Percentiles rank a stretch among this genome's conserved stretches.
These are phyloP conservation scores for Pseudogymnoascus sp. DNA, from an alignment of 2,329 filamentous ascomycete species.

Conservation along the genomic window DNA sequence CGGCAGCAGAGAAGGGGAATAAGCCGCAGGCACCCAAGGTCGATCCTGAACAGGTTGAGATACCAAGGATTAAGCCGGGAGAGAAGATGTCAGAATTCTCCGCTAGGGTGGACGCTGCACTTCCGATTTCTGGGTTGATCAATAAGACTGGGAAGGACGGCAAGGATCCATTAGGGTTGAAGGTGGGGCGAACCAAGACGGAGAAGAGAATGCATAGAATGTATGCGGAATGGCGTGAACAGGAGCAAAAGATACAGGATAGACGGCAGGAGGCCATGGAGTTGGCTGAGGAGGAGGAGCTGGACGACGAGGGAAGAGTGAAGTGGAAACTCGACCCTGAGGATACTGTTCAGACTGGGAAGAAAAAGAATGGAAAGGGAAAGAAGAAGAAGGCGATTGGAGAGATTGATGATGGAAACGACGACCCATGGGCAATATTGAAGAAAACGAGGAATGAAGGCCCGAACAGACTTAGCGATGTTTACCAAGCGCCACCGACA, in stretches of 20 bases:
- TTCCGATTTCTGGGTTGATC: slow-evolving; percentile 68
- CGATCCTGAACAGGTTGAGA: slow-evolving; percentile 28
- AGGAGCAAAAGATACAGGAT: slow-evolving; percentile 48
- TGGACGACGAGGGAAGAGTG: slow-evolving; percentile 26
- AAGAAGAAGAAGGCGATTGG: slow-evolving; percentile 38
- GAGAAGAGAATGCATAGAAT: slow-evolving; percentile 77
- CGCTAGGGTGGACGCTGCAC: slow-evolving; percentile 73
- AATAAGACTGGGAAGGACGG: slow-evolving; percentile 54
- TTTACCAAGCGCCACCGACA: slow-evolving; percentile 30
- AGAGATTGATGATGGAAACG: slow-evolving; percentile 32
- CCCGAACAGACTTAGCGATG: slow-evolving; percentile 33
- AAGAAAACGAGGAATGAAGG: slow-evolving; percentile 26
- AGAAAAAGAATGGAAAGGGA: slow-evolving; percentile 25
- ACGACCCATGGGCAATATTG: slow-evolving; percentile 29
- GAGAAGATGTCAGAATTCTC: slow-evolving; percentile 79
- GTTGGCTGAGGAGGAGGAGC: slow-evolving; percentile 28
- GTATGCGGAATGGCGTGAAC: slow-evolving; percentile 69
- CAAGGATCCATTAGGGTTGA: slow-evolving; percentile 58
- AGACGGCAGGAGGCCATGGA: slow-evolving; percentile 26
- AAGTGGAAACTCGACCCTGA: slow-evolving; percentile 56
- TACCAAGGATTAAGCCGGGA: slow-evolving; percentile 71
- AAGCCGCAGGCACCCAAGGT: slow-evolving; percentile 22
- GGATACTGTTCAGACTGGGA: slow-evolving; percentile 32
- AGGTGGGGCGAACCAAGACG: slow-evolving; percentile 69
- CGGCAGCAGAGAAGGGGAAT: slow-evolving; percentile 21